A percentile compares a stretch with the other conserved stretches of the same genome.
Conservation (phyloP, 768 basidiomycete genomes). For the Dioszegia aurantiaca region DNA sequence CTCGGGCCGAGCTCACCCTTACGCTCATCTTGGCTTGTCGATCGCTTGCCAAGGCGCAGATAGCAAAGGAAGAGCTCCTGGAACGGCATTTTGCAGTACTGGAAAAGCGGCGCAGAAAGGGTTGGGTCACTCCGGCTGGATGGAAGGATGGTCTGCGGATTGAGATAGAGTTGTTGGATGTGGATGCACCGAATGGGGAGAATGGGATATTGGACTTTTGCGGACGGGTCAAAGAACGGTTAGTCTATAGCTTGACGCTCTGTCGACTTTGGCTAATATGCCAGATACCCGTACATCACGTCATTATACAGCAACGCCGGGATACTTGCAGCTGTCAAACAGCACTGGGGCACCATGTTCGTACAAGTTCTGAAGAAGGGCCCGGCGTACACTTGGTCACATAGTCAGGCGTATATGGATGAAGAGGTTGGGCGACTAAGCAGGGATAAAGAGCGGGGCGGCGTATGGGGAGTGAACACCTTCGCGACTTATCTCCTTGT, state of each 20-base stretch:
- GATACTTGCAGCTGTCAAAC: conserved; percentile 36
- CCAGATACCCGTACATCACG: conserved; percentile 51
- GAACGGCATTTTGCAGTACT: conserved; percentile 32
- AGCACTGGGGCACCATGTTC: conserved; percentile 33
- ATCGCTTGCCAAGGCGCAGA: conserved; percentile 33
- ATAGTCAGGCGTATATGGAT: conserved; percentile 37
- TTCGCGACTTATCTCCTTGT: conserved; percentile 48
- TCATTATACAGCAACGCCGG: conserved; percentile 52
- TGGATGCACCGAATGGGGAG: conserved; percentile 37
- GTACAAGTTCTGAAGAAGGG: conserved; percentile 36
- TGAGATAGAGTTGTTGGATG: conserved; percentile 46
- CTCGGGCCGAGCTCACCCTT: conserved; percentile 25
- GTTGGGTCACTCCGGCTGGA: conserved; percentile 29
- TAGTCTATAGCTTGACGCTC: conserved; percentile 13
- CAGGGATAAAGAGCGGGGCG: conserved; percentile 48
- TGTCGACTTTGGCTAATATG: background rate
- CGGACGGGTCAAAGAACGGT: conserved; percentile 39
- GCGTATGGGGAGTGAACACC: conserved; percentile 47
- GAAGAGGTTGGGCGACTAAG: conserved; percentile 44
- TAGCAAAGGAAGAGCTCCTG: conserved; percentile 33
- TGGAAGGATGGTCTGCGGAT: conserved; percentile 47
- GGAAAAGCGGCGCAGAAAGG: conserved; percentile 23
- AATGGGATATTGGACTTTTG: conserved; percentile 44
- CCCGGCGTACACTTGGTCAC: conserved; percentile 29
- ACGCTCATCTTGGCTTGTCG: conserved; percentile 52